Conservation (phyloP, 345 rosid species). For the Nasturtium officinale region DNA sequence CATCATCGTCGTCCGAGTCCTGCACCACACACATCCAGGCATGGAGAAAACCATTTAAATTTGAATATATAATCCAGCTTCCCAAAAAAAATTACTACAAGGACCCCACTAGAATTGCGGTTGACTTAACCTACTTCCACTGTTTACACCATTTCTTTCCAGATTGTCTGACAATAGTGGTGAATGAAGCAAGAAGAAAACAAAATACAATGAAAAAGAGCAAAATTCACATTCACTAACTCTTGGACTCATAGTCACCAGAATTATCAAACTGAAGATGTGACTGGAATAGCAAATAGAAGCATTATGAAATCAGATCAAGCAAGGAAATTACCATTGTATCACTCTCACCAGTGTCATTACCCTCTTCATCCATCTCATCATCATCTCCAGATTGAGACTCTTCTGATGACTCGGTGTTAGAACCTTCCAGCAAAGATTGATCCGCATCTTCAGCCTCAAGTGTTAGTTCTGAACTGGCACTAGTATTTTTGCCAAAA, state of each 20-base stretch:
- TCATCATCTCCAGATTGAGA: slow-evolving; percentile 43
- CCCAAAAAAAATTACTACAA: not conserved
- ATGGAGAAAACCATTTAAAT: slow-evolving; percentile 5
- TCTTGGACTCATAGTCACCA: slow-evolving; percentile 17
- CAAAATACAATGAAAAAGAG: not conserved
- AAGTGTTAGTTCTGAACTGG: slow-evolving; percentile 43
- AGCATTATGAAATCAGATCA: slow-evolving; percentile 17
- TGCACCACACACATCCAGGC: slow-evolving; percentile 35
- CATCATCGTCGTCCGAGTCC: slow-evolving; percentile 47
- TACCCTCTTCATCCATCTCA: slow-evolving; percentile 43
- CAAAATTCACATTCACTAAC: slow-evolving; percentile 5
- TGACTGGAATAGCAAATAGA: not conserved
- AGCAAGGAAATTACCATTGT: slow-evolving; percentile 45
- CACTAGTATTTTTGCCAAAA: slow-evolving; percentile 55
- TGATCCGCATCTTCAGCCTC: slow-evolving; percentile 43
- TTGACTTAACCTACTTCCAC: slow-evolving; percentile 1
- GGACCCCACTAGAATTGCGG: slow-evolving; percentile 8
- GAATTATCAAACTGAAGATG: slow-evolving; percentile 5
- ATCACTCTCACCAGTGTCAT: slow-evolving; percentile 44
- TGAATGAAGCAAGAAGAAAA: slow-evolving; percentile 9
- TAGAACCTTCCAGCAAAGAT: slow-evolving; percentile 36
- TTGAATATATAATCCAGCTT: slow-evolving; percentile 4
- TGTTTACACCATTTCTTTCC: not conserved
- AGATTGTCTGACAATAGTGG: slow-evolving; percentile 12
- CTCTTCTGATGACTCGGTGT: slow-evolving; percentile 47